Conservation (phyloP, 768 basidiomycete species). For the Aureoboletus auriporus region DNA sequence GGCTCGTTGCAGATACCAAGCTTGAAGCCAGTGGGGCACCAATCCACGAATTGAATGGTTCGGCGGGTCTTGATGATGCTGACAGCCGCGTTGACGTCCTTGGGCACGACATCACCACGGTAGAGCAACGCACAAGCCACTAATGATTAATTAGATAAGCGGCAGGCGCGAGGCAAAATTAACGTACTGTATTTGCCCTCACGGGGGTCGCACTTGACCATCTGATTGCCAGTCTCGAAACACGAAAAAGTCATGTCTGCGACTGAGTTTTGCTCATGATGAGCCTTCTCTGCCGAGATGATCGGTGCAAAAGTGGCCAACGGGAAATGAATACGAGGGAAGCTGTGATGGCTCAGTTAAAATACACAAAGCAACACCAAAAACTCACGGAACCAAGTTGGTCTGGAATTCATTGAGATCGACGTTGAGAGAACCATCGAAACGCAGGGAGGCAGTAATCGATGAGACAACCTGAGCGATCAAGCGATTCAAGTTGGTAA, state of each 20-base stretch:
- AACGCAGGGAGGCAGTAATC: constrained; percentile 84
- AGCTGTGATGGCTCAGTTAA: constrained; percentile 40
- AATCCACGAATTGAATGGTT: constrained; percentile 77
- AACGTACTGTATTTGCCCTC: constrained; percentile 71
- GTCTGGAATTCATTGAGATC: constrained; percentile 98
- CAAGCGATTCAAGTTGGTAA: constrained; percentile 92
- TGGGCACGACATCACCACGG: constrained; percentile 75
- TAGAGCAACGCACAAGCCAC: constrained; percentile 69
- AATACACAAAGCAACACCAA: neutral
- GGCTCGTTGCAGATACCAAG: constrained; percentile 77
- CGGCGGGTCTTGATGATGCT: constrained; percentile 73
- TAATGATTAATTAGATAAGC: constrained; percentile 16
- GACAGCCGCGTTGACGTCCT: constrained; percentile 75
- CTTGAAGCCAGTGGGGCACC: constrained; percentile 80
- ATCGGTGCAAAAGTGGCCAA: constrained; percentile 95
- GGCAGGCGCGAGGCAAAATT: neutral
- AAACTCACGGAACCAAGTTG: constrained; percentile 89
- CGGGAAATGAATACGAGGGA: constrained; percentile 99
- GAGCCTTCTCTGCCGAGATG: constrained; percentile 89
- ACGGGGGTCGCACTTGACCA: constrained; percentile 77
- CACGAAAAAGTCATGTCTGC: constrained; percentile 96
- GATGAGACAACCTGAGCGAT: constrained; percentile 99
- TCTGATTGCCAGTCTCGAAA: constrained; percentile 76
- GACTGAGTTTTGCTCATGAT: constrained; percentile 96
- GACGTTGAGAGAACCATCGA: constrained; percentile 62